Base-by-base conservation (phyloP, 2,329 filamentous ascomycete genomes). In the Ophiocordyceps australis region DNA sequence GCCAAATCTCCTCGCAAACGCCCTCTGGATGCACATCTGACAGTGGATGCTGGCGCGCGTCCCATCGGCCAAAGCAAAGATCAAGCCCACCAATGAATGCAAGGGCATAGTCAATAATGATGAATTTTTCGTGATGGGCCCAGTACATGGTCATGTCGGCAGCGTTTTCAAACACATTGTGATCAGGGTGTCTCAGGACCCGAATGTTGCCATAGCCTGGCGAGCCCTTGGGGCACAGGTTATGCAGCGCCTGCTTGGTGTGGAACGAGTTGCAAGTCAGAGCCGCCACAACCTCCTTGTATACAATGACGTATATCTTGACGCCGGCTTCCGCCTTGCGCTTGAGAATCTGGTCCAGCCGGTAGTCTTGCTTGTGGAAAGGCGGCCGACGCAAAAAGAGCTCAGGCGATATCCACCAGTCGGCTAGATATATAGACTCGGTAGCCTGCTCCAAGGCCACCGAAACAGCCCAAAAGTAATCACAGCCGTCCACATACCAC, bases 91-190 rank as follows among this genome's bases (percentile, higher is more conserved):
- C 89, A 30, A 95, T 86, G 42, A 95, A 95, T 10, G 83, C 89
- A 38, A 86, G 54, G 11, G 74, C 66, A 42, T 92, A 92, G 52
- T 95, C 89, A 27, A 95, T 78, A 12, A 98, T 79, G 28, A 95
- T 78, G 43, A 94, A 91, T 46, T 98, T 98, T 42, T 98, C 89
- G 46, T 98, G 89, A 45, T 98, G 89, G 0, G 89, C 89, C 72
- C 86, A 95, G 55, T 93, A 94, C 42, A 94, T 82, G 1, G 83
- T 94, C 80, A 93, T 91, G 39, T 95, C 86, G 17, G 79, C 79
- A 3, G 77, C 79, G 41, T 94, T 94, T 40, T 94, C 83, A 26
- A 95, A 71, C 3, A 93, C 67, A 35, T 94, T 94, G 54, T 95
- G 86, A 47, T 95, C 86, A 0, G 86, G 86, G 50, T 95, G 86